Conservation (phyloP, 768 basidiomycete species). For the Butyriboletus loyo region DNA sequence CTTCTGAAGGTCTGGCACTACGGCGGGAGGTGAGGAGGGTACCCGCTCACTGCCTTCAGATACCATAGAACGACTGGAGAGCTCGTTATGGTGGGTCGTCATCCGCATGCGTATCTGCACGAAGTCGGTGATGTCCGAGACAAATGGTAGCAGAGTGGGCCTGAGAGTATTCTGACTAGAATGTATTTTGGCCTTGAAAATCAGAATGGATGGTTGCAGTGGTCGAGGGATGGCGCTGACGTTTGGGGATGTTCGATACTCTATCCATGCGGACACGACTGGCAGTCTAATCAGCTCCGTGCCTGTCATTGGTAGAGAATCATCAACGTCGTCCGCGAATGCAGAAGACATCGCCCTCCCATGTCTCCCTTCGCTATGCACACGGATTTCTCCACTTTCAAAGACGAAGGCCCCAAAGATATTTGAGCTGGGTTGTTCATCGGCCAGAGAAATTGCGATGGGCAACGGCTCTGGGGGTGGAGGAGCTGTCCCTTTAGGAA, state of each 20-base stretch:
- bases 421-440: constrained; percentile 49
- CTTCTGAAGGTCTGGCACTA: constrained; percentile 14
- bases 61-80: constrained; percentile 11
- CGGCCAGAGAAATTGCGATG: constrained; percentile 1
- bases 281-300: constrained; percentile 73
- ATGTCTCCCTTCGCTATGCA: constrained; percentile 54
- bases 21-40: constrained; percentile 19
- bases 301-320: constrained; percentile 44
- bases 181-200: constrained; percentile 87
- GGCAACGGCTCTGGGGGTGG: constrained; percentile 6
- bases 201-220: constrained; percentile 55
- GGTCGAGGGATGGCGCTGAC: constrained; percentile 36
- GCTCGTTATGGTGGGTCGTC: constrained; percentile 31
- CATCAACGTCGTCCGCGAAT: constrained; percentile 46
- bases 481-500: constrained; percentile 37
- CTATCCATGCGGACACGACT: constrained; percentile 75
- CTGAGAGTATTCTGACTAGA: constrained; percentile 82
- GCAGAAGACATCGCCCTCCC: constrained; percentile 36
- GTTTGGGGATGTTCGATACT: constrained; percentile 62
- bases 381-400: constrained; percentile 77
- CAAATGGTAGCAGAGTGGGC: constrained; percentile 81
- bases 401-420: constrained; percentile 70
- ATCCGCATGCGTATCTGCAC: constrained; percentile 70
- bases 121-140: constrained; percentile 68
- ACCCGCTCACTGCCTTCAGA: constrained; percentile 2